Evolutionary conservation across 768 basidiomycete genomes (phyloP).

Genomic region (Pleurotus sapidus): DNA sequence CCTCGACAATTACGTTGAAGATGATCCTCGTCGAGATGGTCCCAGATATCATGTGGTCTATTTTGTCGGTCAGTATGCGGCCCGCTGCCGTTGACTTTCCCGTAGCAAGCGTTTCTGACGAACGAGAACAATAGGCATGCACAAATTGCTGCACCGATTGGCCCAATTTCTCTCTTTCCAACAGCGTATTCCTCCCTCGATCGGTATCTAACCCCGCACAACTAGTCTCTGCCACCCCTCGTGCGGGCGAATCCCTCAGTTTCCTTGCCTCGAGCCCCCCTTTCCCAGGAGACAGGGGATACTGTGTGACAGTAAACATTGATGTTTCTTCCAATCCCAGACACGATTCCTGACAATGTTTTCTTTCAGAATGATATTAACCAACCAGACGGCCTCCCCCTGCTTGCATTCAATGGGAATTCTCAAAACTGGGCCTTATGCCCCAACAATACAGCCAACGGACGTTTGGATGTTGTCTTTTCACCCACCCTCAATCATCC

Average conservation of each 20-base stretch:
- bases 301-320: slow-evolving; percentile 33
- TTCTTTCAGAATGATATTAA: slow-evolving; percentile 7
- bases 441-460: slow-evolving; percentile 37
- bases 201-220: slow-evolving; percentile 34
- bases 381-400: slow-evolving; percentile 22
- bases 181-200: slow-evolving; percentile 37
- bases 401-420: slow-evolving; percentile 37
- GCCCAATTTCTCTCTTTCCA: slow-evolving; percentile 34
- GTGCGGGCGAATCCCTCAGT: slow-evolving; percentile 38
- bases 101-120: no score
- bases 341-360: no score
- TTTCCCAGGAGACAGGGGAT: slow-evolving; percentile 38
- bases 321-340: slow-evolving; percentile 5
- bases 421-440: slow-evolving; percentile 40
- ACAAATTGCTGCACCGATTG: slow-evolving; percentile 41
- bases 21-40: slow-evolving; percentile 37
- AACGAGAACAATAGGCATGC: slow-evolving; percentile 29
- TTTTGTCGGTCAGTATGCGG: slow-evolving; percentile 32
- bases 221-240: slow-evolving; percentile 35
- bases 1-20: slow-evolving; percentile 26
- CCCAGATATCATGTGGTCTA: slow-evolving; percentile 34
- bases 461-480: slow-evolving; percentile 38
- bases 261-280: slow-evolving; percentile 43
- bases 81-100: no score
- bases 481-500: slow-evolving; percentile 40